Percentiles rank a stretch among this genome's conserved stretches.
Evolutionary conservation across 2,329 filamentous ascomycete genomes (phyloP).

Genomic region (Mycogone perniciosa): DNA sequence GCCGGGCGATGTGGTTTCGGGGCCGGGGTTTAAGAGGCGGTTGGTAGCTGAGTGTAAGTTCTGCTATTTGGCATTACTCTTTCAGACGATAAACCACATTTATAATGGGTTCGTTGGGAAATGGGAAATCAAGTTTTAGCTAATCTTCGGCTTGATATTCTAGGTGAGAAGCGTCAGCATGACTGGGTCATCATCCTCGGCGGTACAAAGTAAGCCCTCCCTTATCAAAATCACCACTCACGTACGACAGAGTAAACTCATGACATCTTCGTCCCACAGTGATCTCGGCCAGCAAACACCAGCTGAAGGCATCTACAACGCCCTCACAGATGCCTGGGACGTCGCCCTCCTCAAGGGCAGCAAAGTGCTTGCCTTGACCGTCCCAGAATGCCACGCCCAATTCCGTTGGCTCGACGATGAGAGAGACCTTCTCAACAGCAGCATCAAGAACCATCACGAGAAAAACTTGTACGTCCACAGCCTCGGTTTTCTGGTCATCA

Average conservation of each 20-base stretch:
- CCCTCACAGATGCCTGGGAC: constrained; percentile 45
- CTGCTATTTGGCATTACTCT: too few species aligned
- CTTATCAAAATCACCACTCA: neutral
- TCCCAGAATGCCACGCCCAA: constrained; percentile 45
- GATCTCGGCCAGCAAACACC: constrained; percentile 42
- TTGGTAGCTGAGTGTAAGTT: constrained; percentile 32
- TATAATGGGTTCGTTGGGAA: too few species aligned
- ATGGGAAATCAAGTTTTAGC: too few species aligned
- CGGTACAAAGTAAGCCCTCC: constrained; percentile 51
- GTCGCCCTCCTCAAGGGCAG: constrained; percentile 41
- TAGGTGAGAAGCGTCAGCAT: constrained; percentile 28
- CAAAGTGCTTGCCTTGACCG: constrained; percentile 57
- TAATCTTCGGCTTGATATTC: neutral
- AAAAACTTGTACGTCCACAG: constrained; percentile 44
- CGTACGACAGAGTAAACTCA: neutral
- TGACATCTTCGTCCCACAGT: constrained; percentile 21
- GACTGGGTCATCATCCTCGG: constrained; percentile 60
- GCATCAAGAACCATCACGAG: constrained; percentile 44
- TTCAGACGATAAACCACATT: too few species aligned
- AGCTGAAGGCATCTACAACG: constrained; percentile 39
- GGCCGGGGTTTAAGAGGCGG: constrained; percentile 25
- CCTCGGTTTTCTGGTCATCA: neutral
- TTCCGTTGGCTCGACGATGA: constrained; percentile 24
- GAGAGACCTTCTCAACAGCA: constrained; percentile 43
- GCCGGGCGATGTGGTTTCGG: constrained; percentile 44